Percentiles rank a stretch among this genome's conserved stretches.
Conservation (phyloP, 345 rosid genomes). For the Clarkia xantiana region DNA sequence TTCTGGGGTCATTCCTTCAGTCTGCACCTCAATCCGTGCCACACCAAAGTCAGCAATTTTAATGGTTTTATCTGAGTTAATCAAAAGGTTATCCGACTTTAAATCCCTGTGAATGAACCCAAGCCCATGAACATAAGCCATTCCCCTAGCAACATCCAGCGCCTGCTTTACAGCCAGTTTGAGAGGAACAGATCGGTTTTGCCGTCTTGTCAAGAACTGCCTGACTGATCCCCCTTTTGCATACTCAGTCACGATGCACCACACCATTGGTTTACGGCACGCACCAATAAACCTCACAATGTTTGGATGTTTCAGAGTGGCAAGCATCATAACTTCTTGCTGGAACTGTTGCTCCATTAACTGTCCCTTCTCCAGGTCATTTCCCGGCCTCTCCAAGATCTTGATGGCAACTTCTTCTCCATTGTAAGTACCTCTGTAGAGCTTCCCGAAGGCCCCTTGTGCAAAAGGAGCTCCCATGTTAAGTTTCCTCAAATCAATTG, state of each 20-base stretch:
- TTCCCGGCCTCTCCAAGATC: slow-evolving; percentile 34
- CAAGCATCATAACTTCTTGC: slow-evolving; percentile 34
- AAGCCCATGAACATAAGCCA: slow-evolving; percentile 29
- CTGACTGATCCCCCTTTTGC: slow-evolving; percentile 33
- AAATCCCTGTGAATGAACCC: slow-evolving; percentile 29
- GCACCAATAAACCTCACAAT: slow-evolving; percentile 32
- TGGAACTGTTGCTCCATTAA: slow-evolving; percentile 34
- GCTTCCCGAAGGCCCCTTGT: slow-evolving; percentile 35
- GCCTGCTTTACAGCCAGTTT: slow-evolving; percentile 33
- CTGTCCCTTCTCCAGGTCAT: slow-evolving; percentile 20
- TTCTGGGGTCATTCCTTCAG: slow-evolving; percentile 38
- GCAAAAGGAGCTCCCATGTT: slow-evolving; percentile 33
- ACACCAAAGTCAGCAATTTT: slow-evolving; percentile 42
- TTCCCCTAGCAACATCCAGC: slow-evolving; percentile 32
- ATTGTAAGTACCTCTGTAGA: slow-evolving; percentile 31
- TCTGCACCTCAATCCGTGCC: slow-evolving; percentile 35
- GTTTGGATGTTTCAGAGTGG: slow-evolving; percentile 26
- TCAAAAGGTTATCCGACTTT: slow-evolving; percentile 31
- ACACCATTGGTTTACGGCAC: slow-evolving; percentile 28
- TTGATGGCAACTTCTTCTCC: slow-evolving; percentile 38
- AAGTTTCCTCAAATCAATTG: slow-evolving; percentile 25
- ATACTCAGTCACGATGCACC: slow-evolving; percentile 41
- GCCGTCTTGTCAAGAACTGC: slow-evolving; percentile 23
- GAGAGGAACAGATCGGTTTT: slow-evolving; percentile 22
- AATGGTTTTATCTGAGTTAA: slow-evolving; percentile 25